A percentile compares a stretch with the other conserved stretches of the same genome.
Conservation (phyloP, 2,329 filamentous ascomycete genomes). For the Colletotrichum agaves region DNA sequence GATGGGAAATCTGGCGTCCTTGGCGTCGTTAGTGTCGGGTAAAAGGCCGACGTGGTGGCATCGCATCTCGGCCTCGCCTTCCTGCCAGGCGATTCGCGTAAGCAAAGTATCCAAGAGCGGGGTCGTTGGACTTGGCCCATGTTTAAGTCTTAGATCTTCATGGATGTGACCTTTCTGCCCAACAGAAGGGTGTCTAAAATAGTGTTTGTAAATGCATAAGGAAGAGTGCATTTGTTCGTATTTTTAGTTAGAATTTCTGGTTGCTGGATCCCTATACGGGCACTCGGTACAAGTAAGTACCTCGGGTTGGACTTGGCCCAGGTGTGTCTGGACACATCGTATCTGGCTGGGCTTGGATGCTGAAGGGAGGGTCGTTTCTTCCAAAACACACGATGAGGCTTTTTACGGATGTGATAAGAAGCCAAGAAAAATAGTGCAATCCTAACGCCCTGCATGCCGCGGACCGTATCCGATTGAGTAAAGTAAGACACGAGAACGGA, state of each 20-base stretch:
- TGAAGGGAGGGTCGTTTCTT: background rate
- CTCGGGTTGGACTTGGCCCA: background rate
- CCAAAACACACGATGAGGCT: constrained; percentile 9
- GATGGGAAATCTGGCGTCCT: constrained; percentile 21
- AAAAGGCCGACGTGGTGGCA: constrained; percentile 24
- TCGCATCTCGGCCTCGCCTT: background rate
- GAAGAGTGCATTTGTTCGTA: too few relatives aligned
- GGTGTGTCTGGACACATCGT: constrained; percentile 8
- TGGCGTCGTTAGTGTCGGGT: constrained; percentile 17
- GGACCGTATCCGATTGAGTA: constrained; percentile 33
- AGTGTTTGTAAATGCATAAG: too few relatives aligned
- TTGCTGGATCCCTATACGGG: too few relatives aligned
- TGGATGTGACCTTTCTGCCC: too few relatives aligned
- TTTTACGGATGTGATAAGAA: constrained; percentile 33
- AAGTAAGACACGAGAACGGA: constrained; percentile 6
- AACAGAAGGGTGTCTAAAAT: too few relatives aligned
- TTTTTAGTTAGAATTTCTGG: too few relatives aligned
- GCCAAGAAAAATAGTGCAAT: constrained; percentile 31
- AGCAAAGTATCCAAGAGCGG: constrained; percentile 22
- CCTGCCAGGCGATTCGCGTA: background rate
- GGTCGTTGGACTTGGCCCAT: constrained; percentile 5
- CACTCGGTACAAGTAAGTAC: too few relatives aligned
- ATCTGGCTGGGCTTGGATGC: constrained; percentile 20
- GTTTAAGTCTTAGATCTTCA: too few relatives aligned
- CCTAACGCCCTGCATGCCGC: constrained; percentile 25